These are phyloP conservation scores for Coemansia sp. DNA, from an alignment of 192 early-diverging fungal species.

Conservation along the genomic window DNA sequence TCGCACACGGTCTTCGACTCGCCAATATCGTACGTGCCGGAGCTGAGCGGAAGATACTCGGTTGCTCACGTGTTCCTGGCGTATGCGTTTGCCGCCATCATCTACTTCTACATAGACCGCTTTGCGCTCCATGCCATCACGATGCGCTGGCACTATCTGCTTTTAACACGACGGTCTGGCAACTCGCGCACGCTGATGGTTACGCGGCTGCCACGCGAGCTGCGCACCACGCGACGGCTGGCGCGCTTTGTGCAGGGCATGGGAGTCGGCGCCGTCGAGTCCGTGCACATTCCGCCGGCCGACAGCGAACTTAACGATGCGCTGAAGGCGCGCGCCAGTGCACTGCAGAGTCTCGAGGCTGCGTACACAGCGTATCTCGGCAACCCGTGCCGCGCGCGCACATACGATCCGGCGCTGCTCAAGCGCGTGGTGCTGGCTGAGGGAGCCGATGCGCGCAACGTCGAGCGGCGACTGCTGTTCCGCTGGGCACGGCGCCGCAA, in stretches of 20 bases:
- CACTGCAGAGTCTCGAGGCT: constrained; percentile 57
- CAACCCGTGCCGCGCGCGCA: constrained; percentile 66
- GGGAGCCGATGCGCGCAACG: constrained; percentile 25
- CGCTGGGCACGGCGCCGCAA: constrained; percentile 29
- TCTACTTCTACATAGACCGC: constrained; percentile 54
- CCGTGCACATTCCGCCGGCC: constrained; percentile 62
- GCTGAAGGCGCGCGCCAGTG: constrained; percentile 43
- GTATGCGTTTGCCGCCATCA: constrained; percentile 42
- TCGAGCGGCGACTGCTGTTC: constrained; percentile 34
- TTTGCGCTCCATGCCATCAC: constrained; percentile 50
- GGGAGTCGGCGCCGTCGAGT: constrained; percentile 63
- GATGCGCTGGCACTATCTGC: constrained; percentile 57
- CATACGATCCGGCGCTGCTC: constrained; percentile 62
- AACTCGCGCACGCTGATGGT: constrained; percentile 69
- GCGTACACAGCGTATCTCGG: constrained; percentile 62
- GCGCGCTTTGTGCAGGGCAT: constrained; percentile 62
- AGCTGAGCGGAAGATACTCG: constrained; percentile 27
- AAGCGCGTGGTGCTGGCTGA: constrained; percentile 34
- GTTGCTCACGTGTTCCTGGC: constrained; percentile 40
- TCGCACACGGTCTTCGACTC: constrained; percentile 48
- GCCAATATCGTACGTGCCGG: constrained; percentile 32
- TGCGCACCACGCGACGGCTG: constrained; percentile 57
- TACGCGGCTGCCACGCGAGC: constrained; percentile 62
- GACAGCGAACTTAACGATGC: constrained; percentile 56
- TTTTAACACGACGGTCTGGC: constrained; percentile 45